A percentile compares a stretch with the other conserved stretches of the same genome.
These are phyloP conservation scores for Globisporangium acanthophoron DNA, from an alignment of 352 stramenopile species.

Conservation along the genomic window DNA sequence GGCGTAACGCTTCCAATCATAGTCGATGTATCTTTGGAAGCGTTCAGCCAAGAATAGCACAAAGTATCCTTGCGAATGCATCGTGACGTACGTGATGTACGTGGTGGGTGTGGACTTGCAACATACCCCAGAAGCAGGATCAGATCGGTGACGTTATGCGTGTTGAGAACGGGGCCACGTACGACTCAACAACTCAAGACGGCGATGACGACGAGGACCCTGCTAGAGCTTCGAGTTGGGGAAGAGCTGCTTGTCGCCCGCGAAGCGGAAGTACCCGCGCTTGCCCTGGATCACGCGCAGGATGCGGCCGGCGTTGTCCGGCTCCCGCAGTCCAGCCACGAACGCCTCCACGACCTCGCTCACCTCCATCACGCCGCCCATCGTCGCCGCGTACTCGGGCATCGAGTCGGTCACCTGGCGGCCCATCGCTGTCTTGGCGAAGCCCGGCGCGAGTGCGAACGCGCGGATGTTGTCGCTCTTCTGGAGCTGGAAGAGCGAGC, in stretches of 20 bases:
- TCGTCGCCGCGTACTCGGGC: constrained; percentile 4
- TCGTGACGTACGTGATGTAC: no score
- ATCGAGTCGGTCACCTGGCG: constrained; percentile 1
- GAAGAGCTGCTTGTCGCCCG: constrained; percentile 63
- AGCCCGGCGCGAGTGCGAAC: constrained; percentile 17
- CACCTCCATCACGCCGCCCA: constrained; percentile 36
- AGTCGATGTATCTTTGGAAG: no score
- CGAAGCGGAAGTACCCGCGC: constrained; percentile 51
- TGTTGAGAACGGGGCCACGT: no score
- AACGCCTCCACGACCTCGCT: constrained; percentile 54
- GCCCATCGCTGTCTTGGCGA: constrained; percentile 24
- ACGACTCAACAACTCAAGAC: background rate
- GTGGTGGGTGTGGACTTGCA: no score
- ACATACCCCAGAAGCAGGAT: no score
- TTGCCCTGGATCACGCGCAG: constrained; percentile 24
- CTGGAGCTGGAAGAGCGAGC: constrained; percentile 54
- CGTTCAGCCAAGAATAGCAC: no score
- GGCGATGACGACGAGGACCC: background rate
- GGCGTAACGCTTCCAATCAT: no score
- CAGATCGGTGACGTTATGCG: no score
- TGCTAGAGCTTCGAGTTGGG: constrained; percentile 44
- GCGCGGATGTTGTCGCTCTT: constrained; percentile 64
- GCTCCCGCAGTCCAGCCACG: constrained; percentile 32
- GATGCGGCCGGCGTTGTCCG: constrained; percentile 46
- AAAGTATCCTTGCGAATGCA: no score